Evolutionary conservation across 2,329 filamentous ascomycete genomes (phyloP).

Genomic region (Trichoderma sp.): DNA sequence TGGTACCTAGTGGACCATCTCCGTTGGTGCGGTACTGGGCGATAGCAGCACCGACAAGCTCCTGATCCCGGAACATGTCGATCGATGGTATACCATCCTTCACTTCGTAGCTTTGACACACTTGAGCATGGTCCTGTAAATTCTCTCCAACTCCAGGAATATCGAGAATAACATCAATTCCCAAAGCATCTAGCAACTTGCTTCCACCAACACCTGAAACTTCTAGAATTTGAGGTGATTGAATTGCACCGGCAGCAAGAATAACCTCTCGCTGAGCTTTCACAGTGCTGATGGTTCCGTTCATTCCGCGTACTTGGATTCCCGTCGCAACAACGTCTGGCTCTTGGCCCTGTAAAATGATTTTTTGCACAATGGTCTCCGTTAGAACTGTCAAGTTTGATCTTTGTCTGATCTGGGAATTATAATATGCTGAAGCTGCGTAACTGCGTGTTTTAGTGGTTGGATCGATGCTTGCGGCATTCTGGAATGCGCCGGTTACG

Average conservation of each 20-base stretch:
- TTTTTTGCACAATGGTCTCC: neutral
- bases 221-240: neutral
- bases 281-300: neutral
- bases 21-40: neutral
- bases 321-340: neutral
- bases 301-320: neutral
- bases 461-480: neutral
- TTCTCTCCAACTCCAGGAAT: neutral
- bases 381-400: neutral
- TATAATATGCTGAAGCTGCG: neutral
- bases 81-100: neutral
- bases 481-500: neutral
- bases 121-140: neutral
- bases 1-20: neutral
- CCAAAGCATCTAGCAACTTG: neutral
- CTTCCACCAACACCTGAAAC: neutral
- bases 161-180: neutral
- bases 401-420: neutral
- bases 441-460: neutral
- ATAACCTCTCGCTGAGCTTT: neutral
- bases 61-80: neutral
- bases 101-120: neutral
- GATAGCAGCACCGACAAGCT: neutral
- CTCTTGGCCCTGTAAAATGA: neutral
- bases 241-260: neutral